Evolutionary conservation across 1,284 basidiomycete species (phyloP), one percentile per base, ranked within the genome.

Genomic region (Puccinia hordei): DNA sequence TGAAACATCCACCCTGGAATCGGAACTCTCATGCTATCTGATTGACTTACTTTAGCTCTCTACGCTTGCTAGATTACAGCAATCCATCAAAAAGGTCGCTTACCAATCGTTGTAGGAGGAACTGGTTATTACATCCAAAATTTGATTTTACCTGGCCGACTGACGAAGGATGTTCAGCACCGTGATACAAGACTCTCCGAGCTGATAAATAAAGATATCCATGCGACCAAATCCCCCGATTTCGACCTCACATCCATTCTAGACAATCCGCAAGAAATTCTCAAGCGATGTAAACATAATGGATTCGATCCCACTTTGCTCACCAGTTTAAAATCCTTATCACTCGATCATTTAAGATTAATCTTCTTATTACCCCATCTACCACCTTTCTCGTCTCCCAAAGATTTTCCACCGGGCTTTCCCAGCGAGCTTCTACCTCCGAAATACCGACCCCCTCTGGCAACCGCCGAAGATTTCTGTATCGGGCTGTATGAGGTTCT

Each of bases 41-140:
- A 17, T 15, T 41, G 15, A 24, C 33, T 49, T 46, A 53, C n/a
- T 49, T 19, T 49, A 2, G n/a, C 61, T 65, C 22, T 44, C n/a
- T 44, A 15, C 24, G 17, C 22, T 68, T 44, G 46, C 4, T 17
- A 94, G 92, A 92, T 93, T 57, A 88, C 91, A 44, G 89, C 91
- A 73, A 90, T 91, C 19, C 90, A 92, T 82, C 82, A 83, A 46
- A 87, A 88, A 83, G 86, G 88, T 0, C 87, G 91, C 77, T 86
- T 98, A 9, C 95, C 95, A 0, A 92, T 99, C 77, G 87, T 97
- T 4, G 95, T 96, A 66, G 96, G 96, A 2, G 96, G 96, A 9
- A 99, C 96, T 0, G 91, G 93, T 22, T 99, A 99, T 86, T 99
- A 97, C 90, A 91, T 97, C 27, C 96, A 99, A 85, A 94, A 99